These are phyloP conservation scores for Yamadazyma friedrichii DNA, from an alignment of 1,139 yeast species.

Conservation along the genomic window DNA sequence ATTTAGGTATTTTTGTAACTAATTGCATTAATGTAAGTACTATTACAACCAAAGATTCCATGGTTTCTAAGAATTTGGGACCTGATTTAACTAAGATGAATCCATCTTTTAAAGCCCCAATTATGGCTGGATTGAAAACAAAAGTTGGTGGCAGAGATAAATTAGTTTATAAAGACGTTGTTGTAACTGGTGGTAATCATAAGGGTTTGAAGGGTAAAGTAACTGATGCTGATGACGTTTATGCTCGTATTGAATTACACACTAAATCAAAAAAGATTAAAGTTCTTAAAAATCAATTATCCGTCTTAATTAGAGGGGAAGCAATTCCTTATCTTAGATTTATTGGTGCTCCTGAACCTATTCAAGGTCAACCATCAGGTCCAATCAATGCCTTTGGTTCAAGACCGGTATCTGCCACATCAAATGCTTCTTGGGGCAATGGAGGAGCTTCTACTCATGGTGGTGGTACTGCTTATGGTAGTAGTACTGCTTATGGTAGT, in stretches of 20 bases:
- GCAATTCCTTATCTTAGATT: slow-evolving; percentile 81
- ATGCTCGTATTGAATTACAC: slow-evolving; percentile 90
- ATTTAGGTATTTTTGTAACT: slow-evolving; percentile 87
- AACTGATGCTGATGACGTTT: slow-evolving; percentile 87
- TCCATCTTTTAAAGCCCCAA: slow-evolving; percentile 61
- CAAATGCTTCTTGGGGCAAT: slow-evolving; percentile 27
- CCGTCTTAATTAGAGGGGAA: slow-evolving; percentile 65
- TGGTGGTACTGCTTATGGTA: slow-evolving; percentile 34
- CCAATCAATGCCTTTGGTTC: slow-evolving; percentile 7
- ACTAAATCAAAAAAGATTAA: slow-evolving; percentile 87
- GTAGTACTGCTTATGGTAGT: slow-evolving; percentile 39
- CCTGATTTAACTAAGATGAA: slow-evolving; percentile 83
- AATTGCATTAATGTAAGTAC: slow-evolving; percentile 77
- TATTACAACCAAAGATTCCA: slow-evolving; percentile 77
- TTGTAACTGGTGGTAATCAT: slow-evolving; percentile 85
- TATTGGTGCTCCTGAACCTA: slow-evolving; percentile 47
- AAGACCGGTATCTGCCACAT: slow-evolving; percentile 5
- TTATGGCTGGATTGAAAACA: slow-evolving; percentile 55
- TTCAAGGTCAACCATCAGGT: slow-evolving; percentile 20
- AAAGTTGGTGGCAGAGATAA: slow-evolving; percentile 74
- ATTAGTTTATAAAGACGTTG: slow-evolving; percentile 78
- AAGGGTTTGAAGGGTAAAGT: slow-evolving; percentile 95
- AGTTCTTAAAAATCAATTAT: slow-evolving; percentile 73
- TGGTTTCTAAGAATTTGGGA: slow-evolving; percentile 52
- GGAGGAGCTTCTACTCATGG: slow-evolving; percentile 43